Evolutionary conservation across 176 grass and related monocot species (phyloP), one percentile per base, ranked within the genome.

Genomic region (Zea mays): DNA sequence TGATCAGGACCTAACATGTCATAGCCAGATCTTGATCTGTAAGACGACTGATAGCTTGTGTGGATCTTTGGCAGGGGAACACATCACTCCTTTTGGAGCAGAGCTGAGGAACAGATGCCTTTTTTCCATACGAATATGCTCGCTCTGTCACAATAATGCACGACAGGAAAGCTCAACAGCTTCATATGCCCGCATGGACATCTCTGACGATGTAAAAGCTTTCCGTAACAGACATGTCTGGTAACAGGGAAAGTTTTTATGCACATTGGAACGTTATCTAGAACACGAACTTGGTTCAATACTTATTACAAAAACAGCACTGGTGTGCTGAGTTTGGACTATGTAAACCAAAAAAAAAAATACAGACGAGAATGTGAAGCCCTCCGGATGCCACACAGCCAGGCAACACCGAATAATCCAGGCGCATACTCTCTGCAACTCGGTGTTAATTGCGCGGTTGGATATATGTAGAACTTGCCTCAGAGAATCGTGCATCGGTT

Each of bases 401-500:
- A 27, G 27, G 27, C 27, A 27, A 27, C 27, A 27, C 27, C 27
- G 27, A 27, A 27, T 27, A 27, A 84, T 16, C 10, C 1, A 10
- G 49, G 33, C 58, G 33, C 37, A 47, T 7, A 51, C 27, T 39
- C 33, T 68, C 36, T 1, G 0, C 44, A 38, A 69, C 35, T 43
- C 27, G 21, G 69, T 61, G 74, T 27, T 27, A 79, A 68, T 63
- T 75, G 62, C 33, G 63, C 70, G 64, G 47, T 62, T 64, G 63
- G 65, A 20, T 70, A 48, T 35, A 8, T 41, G 6, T 56, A 56
- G 19, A 48, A 71, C 45, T 71, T 38, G 4, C 4, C 38, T 39
- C 38, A 39, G 38, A 39, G 38, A 62, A 90, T 92, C 4, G 76
- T 52, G 38, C 95, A 94, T 72, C 85, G 63, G 45, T 16, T 73